These are phyloP conservation scores for Arabidopsis hybrid DNA, from an alignment of 441 rosid genomes.

Conservation along the genomic window DNA sequence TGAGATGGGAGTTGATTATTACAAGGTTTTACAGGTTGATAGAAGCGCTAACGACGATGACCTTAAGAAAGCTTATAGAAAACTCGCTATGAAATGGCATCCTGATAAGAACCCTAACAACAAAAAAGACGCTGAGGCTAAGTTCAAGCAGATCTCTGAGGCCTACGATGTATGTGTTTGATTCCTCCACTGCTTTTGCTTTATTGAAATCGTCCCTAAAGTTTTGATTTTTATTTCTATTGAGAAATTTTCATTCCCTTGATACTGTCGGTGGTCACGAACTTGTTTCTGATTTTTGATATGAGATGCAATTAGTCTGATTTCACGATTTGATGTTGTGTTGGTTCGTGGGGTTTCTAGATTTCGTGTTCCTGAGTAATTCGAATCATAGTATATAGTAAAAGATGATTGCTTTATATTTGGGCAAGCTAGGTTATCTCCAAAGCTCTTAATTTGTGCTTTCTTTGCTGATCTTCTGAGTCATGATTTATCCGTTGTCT, in stretches of 20 bases:
- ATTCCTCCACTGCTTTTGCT: neutral
- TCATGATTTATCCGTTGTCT: neutral
- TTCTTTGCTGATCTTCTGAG: neutral
- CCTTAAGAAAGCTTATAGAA: slow-evolving; percentile 81
- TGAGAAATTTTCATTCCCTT: neutral
- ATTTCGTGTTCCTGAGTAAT: slow-evolving; percentile 12
- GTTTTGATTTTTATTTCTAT: neutral
- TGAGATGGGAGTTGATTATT: slow-evolving; percentile 78
- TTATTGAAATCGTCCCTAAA: neutral
- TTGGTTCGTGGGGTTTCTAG: slow-evolving; percentile 9
- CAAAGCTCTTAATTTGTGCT: neutral
- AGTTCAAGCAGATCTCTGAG: slow-evolving; percentile 86
- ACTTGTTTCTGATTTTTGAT: neutral
- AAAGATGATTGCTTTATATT: slow-evolving; percentile 31
- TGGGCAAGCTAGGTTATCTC: neutral
- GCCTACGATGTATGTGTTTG: slow-evolving; percentile 69
- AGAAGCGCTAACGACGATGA: slow-evolving; percentile 74
- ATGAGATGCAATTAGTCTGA: neutral
- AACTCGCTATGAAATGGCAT: slow-evolving; percentile 92
- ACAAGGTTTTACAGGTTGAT: slow-evolving; percentile 75
- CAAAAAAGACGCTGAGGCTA: slow-evolving; percentile 85
- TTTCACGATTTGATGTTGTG: slow-evolving; percentile 24
- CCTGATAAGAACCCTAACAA: slow-evolving; percentile 84
- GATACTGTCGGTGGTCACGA: slow-evolving; percentile 22
- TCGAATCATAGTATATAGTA: neutral